A percentile compares a stretch with the other conserved stretches of the same genome.
phyloP scores from a whole-genome alignment of 768 basidiomycete species.

The Rhizopogon vesiculosus region DNA sequence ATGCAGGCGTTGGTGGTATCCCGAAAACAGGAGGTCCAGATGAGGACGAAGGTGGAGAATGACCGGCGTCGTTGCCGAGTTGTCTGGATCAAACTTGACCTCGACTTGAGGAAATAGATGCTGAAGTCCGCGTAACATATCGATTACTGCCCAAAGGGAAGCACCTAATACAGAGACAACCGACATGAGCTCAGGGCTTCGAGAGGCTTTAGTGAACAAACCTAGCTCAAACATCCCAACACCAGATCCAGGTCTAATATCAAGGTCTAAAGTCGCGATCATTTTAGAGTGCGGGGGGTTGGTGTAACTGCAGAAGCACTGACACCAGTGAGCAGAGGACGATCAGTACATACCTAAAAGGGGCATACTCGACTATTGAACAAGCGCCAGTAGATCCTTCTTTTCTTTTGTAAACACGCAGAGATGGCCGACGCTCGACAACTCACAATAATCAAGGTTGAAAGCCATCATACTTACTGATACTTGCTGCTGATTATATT shows the following conservation, averaged over 20 bases:
- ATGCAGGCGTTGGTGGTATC: constrained; percentile 71
- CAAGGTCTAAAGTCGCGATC: constrained; percentile 69
- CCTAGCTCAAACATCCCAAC: constrained; percentile 79
- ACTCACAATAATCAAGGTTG: constrained; percentile 41
- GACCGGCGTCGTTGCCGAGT: constrained; percentile 65
- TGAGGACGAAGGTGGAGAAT: constrained; percentile 78
- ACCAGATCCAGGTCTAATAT: constrained; percentile 70
- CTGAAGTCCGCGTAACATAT: constrained; percentile 58
- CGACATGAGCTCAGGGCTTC: background rate
- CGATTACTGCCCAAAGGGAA: constrained; percentile 75
- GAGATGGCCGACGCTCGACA: constrained; percentile 36
- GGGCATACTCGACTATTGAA: background rate
- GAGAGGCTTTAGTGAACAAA: constrained; percentile 18
- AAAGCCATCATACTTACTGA: background rate
- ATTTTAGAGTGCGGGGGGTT: constrained; percentile 27
- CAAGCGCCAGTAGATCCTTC: no score
- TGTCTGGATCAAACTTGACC: constrained; percentile 75
- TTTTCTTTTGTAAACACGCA: background rate
- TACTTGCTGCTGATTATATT: background rate
- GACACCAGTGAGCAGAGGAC: background rate
- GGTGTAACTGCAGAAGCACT: background rate
- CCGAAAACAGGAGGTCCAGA: constrained; percentile 82
- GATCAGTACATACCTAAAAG: constrained; percentile 9
- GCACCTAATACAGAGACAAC: constrained; percentile 39
- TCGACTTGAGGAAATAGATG: constrained; percentile 78